phyloP scores from a whole-genome alignment of 768 basidiomycete species.

The Lactarius indigo region DNA sequence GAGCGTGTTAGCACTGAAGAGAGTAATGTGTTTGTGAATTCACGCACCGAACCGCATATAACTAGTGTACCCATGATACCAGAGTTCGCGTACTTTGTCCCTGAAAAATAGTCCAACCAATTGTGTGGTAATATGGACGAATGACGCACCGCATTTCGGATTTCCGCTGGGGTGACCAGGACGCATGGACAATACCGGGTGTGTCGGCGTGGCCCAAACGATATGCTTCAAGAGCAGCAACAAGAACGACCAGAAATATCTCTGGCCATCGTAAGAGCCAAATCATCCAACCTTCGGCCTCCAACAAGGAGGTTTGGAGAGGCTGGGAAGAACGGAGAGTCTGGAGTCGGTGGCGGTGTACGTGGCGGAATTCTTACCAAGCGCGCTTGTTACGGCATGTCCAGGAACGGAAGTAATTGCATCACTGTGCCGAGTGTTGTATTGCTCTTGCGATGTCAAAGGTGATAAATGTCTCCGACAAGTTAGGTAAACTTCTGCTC shows the following conservation, averaged over 20 bases:
- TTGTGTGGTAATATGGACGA: background rate
- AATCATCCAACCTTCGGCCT: conserved; percentile 32
- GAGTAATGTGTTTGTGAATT: conserved; percentile 22
- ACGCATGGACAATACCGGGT: conserved; percentile 19
- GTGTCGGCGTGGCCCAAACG: conserved; percentile 16
- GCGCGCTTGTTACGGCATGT: background rate
- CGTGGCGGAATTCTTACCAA: conserved; percentile 7
- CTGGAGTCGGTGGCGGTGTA: background rate
- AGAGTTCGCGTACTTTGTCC: conserved; percentile 69
- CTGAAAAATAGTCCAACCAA: conserved; percentile 36
- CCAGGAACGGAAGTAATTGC: background rate
- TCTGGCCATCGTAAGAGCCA: conserved; percentile 51
- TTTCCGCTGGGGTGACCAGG: conserved; percentile 60
- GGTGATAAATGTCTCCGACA: conserved; percentile 54
- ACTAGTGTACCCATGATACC: conserved; percentile 86
- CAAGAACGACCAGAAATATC: conserved; percentile 40
- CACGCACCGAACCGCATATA: conserved; percentile 79
- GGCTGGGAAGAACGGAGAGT: background rate
- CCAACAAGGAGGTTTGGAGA: conserved; percentile 10
- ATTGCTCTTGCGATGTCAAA: conserved; percentile 41
- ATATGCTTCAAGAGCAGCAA: conserved; percentile 37
- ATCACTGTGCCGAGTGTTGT: no score
- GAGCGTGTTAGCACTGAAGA: conserved; percentile 16
- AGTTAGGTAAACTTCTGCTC: conserved; percentile 47
- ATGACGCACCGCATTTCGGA: conserved; percentile 48